These are phyloP conservation scores for Globisporangium emineosum DNA, from an alignment of 352 stramenopile genomes.

Conservation along the genomic window DNA sequence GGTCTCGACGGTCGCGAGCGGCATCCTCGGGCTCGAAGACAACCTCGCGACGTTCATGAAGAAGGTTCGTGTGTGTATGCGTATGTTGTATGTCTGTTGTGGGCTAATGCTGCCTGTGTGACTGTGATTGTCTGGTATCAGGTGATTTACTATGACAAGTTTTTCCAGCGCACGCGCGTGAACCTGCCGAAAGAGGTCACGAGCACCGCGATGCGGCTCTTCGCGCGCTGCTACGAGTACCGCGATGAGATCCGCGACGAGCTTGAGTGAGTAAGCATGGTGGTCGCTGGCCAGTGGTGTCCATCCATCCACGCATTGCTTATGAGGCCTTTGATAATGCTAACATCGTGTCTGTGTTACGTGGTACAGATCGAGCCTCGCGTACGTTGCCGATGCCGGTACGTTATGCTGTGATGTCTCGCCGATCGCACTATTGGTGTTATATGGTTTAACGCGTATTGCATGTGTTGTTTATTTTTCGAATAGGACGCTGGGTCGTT, in stretches of 20 bases:
- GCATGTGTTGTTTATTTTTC: neutral
- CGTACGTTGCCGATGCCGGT: conserved; percentile 64
- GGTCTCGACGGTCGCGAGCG: conserved; percentile 59
- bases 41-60: conserved; percentile 86
- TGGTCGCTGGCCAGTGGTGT: neutral
- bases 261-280: conserved; percentile 58
- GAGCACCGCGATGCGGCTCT: conserved; percentile 49
- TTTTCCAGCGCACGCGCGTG: conserved; percentile 63
- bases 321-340: neutral
- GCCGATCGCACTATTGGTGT: neutral
- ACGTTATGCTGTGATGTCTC: neutral
- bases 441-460: neutral
- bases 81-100: neutral
- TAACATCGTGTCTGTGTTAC: conserved; percentile 4
- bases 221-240: conserved; percentile 82
- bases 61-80: conserved; percentile 37
- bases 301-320: neutral
- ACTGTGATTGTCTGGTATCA: conserved; percentile 17
- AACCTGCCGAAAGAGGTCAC: conserved; percentile 63
- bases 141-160: conserved; percentile 84
- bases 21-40: conserved; percentile 70
- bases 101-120: neutral
- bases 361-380: conserved; percentile 46
- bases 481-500: conserved; percentile 67
- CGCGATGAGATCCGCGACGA: conserved; percentile 79